Conservation (phyloP, 2,329 filamentous ascomycete species). For the Plectosphaerella cucumerina region DNA sequence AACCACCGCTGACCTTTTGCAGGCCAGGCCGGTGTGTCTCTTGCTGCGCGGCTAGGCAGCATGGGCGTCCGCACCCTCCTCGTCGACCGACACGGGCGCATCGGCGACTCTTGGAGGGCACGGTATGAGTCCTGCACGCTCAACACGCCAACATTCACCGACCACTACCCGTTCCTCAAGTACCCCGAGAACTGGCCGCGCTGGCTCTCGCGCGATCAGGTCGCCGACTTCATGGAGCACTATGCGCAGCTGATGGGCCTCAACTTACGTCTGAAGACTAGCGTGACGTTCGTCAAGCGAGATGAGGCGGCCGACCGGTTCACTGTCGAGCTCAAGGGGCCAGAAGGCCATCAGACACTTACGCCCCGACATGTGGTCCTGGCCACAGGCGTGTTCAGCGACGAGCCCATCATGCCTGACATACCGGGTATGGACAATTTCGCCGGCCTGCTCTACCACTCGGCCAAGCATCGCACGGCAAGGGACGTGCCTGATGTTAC, state of each 20-base stretch:
- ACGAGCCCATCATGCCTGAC: slow-evolving; percentile 30
- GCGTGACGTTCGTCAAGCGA: slow-evolving; percentile 31
- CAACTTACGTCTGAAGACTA: slow-evolving; percentile 37
- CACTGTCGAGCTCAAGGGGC: slow-evolving; percentile 25
- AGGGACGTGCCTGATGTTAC: slow-evolving; percentile 17
- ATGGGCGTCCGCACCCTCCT: slow-evolving; percentile 28
- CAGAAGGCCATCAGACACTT: slow-evolving; percentile 18
- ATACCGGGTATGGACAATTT: slow-evolving; percentile 35
- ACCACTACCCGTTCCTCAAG: slow-evolving; percentile 18
- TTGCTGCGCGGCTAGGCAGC: slow-evolving; percentile 25
- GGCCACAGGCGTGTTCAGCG: slow-evolving; percentile 39
- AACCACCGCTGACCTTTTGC: not conserved
- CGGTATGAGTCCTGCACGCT: slow-evolving; percentile 32
- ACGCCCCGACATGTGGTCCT: slow-evolving; percentile 41
- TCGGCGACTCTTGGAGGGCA: slow-evolving; percentile 46
- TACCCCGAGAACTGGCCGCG: slow-evolving; percentile 18
- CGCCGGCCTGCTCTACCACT: slow-evolving; percentile 38
- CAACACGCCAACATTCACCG: slow-evolving; percentile 17
- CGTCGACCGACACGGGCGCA: slow-evolving; percentile 36
- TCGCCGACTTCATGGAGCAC: slow-evolving; percentile 42
- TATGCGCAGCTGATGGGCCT: slow-evolving; percentile 45
- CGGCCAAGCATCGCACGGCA: slow-evolving; percentile 35
- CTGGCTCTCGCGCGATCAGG: slow-evolving; percentile 39
- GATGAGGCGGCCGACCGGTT: slow-evolving; percentile 31
- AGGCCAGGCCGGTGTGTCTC: slow-evolving; percentile 37